Percentiles rank a stretch among this genome's conserved stretches.
Conservation (phyloP, 2,329 filamentous ascomycete species). For the Paradendryphiella salina region DNA sequence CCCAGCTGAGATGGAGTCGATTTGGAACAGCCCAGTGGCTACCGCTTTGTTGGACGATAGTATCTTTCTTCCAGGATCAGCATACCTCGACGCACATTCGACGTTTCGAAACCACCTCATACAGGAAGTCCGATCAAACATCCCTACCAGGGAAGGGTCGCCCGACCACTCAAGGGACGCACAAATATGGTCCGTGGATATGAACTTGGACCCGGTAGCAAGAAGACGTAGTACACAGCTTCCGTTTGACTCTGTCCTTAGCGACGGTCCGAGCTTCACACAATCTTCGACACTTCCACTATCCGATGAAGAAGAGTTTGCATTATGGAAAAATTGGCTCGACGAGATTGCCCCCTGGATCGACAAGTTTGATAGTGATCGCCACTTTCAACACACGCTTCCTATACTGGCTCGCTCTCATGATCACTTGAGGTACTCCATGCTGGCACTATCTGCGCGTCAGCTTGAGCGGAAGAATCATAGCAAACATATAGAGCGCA, state of each 20-base stretch:
- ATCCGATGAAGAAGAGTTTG: slow-evolving; percentile 16
- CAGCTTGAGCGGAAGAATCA: slow-evolving; percentile 59
- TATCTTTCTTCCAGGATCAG: slow-evolving; percentile 21
- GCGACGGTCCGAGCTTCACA: neutral
- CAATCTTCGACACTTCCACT: neutral
- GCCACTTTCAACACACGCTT: slow-evolving; percentile 57
- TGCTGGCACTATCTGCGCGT: slow-evolving; percentile 59
- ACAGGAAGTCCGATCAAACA: slow-evolving; percentile 18
- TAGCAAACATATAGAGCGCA: slow-evolving; percentile 52
- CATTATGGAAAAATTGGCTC: slow-evolving; percentile 50
- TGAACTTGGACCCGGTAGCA: neutral
- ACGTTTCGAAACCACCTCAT: slow-evolving; percentile 23
- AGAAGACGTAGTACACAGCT: neutral
- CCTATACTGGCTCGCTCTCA: slow-evolving; percentile 56
- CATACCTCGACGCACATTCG: slow-evolving; percentile 23
- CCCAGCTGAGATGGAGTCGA: neutral
- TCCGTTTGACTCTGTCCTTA: neutral
- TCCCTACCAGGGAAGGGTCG: slow-evolving; percentile 13
- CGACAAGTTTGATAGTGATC: slow-evolving; percentile 61
- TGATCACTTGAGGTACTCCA: slow-evolving; percentile 56
- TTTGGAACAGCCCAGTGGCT: slow-evolving; percentile 6
- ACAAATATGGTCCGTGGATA: neutral
- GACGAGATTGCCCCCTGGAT: slow-evolving; percentile 59
- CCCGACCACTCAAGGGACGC: slow-evolving; percentile 5
- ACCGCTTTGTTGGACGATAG: slow-evolving; percentile 11